Base-by-base conservation (phyloP, 2,329 filamentous ascomycete species). In the Ascomycota sp. region DNA sequence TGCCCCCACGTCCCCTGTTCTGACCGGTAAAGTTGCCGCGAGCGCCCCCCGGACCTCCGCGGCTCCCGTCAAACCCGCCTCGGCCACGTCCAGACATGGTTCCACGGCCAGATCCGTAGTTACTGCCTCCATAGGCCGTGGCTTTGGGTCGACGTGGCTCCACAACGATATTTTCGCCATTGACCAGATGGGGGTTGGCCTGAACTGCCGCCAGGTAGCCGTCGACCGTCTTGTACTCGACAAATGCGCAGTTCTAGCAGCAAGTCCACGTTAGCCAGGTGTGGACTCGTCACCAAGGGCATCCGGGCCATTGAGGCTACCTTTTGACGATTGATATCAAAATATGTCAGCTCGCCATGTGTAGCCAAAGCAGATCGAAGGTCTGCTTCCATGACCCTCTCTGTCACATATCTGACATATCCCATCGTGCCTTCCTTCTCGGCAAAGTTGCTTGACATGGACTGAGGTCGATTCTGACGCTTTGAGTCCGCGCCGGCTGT, bases 321-420 rank as follows among this genome's bases (percentile, higher is more conserved):
- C 78, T 92, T 93, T 47, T 68, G 59, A 39, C 78, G 73, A 57
- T 79, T 83, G 45, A 86, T 68, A 37, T 83, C 79, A 41, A 84
- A 81, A 47, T 76, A 73, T 36, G 64, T 62, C 37, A 84, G 54
- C 47, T 76, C 68, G 41, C 80, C 76, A 43, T 75, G 83, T 44
- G 73, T 70, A 44, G 72, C 64, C 34, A 98, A 62, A 35, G 71
- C 66, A 35, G 66, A 63, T 53, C 67, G 76, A 38, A 98, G 63
- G 32, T 81, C 70, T 29, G 72, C 68, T 10, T 73, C 67, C 50
- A 80, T 69, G 34, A 98, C 75, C 58, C 83, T 84, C 27, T 92
- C 83, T 33, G 75, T 86, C 33, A 95, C 86, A 46, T 86, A 92
- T 64, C 92, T 92, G 55, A 98, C 82, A 55, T 93, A 95, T 13